Evolutionary conservation across 1,284 basidiomycete genomes (phyloP).

Genomic region (Cystobasidium sp.): DNA sequence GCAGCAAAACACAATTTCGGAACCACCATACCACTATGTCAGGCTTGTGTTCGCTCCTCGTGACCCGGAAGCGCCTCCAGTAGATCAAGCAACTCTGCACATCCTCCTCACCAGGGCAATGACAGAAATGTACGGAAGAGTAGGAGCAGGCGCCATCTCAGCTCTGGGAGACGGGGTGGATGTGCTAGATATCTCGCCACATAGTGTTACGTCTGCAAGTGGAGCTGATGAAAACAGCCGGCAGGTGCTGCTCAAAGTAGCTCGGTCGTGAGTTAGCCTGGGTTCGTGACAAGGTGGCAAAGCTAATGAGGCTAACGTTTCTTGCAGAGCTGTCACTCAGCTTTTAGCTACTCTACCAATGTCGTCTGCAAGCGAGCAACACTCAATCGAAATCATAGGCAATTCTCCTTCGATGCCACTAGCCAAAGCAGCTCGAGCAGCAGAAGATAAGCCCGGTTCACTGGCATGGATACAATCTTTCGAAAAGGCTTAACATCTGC

Average conservation of each 20-base stretch:
- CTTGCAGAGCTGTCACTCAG: slow-evolving; percentile 30
- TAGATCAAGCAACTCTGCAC: slow-evolving; percentile 37
- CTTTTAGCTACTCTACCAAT: slow-evolving; percentile 35
- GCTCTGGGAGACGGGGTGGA: slow-evolving; percentile 31
- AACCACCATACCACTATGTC: slow-evolving; percentile 23
- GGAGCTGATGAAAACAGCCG: background rate
- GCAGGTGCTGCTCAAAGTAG: slow-evolving; percentile 23
- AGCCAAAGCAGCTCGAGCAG: background rate
- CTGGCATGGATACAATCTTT: slow-evolving; percentile 24
- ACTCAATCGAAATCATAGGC: slow-evolving; percentile 27
- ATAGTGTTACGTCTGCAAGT: background rate
- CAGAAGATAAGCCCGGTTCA: slow-evolving; percentile 5
- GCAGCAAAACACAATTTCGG: slow-evolving; percentile 13
- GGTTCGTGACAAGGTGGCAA: background rate
- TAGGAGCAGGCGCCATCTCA: slow-evolving; percentile 37
- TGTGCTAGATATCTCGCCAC: slow-evolving; percentile 7
- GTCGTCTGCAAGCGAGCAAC: slow-evolving; percentile 14
- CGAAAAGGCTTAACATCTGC: background rate
- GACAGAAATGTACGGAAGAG: slow-evolving; percentile 26
- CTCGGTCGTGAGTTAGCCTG: slow-evolving; percentile 12
- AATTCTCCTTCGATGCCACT: slow-evolving; percentile 5
- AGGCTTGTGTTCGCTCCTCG: slow-evolving; percentile 30
- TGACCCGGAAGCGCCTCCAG: background rate
- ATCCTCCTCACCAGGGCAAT: slow-evolving; percentile 26
- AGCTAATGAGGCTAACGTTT: background rate